Conservation (phyloP, 495 filamentous ascomycete species). For the Cladorrhinum samala region DNA sequence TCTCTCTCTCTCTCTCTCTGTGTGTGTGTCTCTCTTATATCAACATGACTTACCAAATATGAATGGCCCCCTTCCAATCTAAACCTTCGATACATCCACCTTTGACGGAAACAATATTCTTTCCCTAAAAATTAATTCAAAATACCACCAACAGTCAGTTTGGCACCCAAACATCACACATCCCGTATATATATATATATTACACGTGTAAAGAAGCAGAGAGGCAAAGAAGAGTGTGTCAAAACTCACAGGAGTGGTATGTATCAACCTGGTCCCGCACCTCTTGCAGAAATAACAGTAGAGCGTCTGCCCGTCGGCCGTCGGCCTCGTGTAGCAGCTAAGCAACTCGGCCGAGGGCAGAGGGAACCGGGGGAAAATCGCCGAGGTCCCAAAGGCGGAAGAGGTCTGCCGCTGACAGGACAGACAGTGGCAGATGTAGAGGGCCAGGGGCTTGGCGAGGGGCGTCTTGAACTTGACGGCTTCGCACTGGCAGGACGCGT, state of each 20-base stretch:
- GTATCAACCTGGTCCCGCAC: conserved; percentile 55
- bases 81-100: conserved; percentile 55
- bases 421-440: conserved; percentile 65
- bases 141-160: too few species aligned
- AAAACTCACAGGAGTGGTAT: conserved; percentile 41
- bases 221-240: too few species aligned
- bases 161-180: too few species aligned
- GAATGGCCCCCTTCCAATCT: conserved; percentile 49
- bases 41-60: conserved; percentile 44
- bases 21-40: background rate
- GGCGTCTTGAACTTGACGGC: conserved; percentile 56
- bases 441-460: conserved; percentile 44
- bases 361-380: conserved; percentile 58
- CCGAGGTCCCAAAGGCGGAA: conserved; percentile 61
- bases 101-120: conserved; percentile 52
- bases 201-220: background rate
- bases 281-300: conserved; percentile 54
- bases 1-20: background rate
- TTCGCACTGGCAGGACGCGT: conserved; percentile 60
- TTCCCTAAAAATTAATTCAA: conserved; percentile 31
- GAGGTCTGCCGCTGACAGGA: conserved; percentile 61
- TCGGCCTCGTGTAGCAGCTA: conserved; percentile 43
- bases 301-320: conserved; percentile 38
- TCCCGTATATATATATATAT: background rate
- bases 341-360: conserved; percentile 40